phyloP scores from a whole-genome alignment of 83 land plant species.

The Thuja plicata region DNA sequence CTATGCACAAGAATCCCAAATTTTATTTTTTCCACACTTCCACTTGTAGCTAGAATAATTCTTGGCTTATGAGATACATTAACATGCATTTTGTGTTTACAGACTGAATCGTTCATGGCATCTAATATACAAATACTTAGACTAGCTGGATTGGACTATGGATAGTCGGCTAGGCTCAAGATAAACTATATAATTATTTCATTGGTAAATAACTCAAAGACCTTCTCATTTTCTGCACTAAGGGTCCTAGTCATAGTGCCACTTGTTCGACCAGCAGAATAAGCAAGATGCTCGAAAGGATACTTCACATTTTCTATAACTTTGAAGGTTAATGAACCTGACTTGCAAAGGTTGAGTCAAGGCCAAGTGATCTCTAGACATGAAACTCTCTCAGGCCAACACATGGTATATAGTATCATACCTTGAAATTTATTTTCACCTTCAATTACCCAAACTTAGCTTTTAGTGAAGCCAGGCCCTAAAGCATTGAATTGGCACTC shows the following conservation, averaged over 20 bases:
- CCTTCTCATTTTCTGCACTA: conserved; percentile 98
- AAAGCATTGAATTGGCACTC: no score
- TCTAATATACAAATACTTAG: no score
- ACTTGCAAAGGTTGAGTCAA: conserved; percentile 94
- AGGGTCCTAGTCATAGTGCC: conserved; percentile 98
- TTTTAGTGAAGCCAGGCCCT: no score
- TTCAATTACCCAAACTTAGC: no score
- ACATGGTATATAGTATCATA: conserved; percentile 89
- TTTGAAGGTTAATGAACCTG: conserved; percentile 86
- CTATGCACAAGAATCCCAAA: conserved; percentile 77
- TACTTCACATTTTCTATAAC: conserved; percentile 88
- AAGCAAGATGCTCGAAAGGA: conserved; percentile 92
- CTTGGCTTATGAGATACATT: conserved; percentile 54
- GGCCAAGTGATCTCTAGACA: conserved; percentile 98
- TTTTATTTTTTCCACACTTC: conserved; percentile 94
- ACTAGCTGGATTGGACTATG: no score
- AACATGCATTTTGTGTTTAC: neutral
- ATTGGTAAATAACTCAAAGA: conserved; percentile 93
- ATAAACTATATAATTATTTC: no score
- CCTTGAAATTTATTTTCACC: no score
- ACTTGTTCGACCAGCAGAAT: conserved; percentile 95
- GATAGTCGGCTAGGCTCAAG: no score
- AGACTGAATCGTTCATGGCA: neutral
- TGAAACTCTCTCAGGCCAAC: conserved; percentile 93
- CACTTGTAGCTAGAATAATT: conserved; percentile 87